These are phyloP conservation scores for Penicillium manginii DNA, from an alignment of 495 filamentous ascomycete genomes.

Conservation along the genomic window DNA sequence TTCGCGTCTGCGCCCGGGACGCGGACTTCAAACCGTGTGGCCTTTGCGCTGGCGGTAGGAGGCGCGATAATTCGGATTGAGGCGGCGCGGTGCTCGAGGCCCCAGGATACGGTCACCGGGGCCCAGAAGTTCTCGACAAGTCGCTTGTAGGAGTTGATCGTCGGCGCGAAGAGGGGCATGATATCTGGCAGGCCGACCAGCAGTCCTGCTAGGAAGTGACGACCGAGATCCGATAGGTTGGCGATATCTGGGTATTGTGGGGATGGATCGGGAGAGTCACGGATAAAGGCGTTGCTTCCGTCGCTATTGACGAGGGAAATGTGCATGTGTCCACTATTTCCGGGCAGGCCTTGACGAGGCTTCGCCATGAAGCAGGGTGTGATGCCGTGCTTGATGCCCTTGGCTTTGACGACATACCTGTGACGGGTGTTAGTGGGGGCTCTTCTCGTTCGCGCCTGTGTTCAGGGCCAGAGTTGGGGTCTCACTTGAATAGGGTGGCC, in stretches of 20 bases:
- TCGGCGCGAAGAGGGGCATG: slow-evolving; percentile 94
- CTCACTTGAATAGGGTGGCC: slow-evolving; percentile 88
- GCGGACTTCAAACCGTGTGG: slow-evolving; percentile 89
- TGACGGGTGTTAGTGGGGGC: not conserved
- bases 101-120: slow-evolving; percentile 96
- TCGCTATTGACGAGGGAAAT: slow-evolving; percentile 71
- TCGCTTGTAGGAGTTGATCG: slow-evolving; percentile 95
- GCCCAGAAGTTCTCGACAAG: slow-evolving; percentile 99
- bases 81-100: slow-evolving; percentile 90
- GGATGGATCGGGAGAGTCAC: slow-evolving; percentile 68
- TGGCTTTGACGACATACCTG: slow-evolving; percentile 81
- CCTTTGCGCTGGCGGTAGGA: slow-evolving; percentile 77
- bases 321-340: slow-evolving; percentile 95
- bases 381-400: slow-evolving; percentile 84
- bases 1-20: slow-evolving; percentile 92
- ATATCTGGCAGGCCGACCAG: slow-evolving; percentile 88
- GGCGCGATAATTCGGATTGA: slow-evolving; percentile 88
- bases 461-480: too few species aligned
- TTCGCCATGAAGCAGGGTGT: slow-evolving; percentile 99
- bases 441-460: not conserved
- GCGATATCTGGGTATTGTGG: slow-evolving; percentile 74
- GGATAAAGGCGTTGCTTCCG: slow-evolving; percentile 77
- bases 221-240: slow-evolving; percentile 81
- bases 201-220: slow-evolving; percentile 92
- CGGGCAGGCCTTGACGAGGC: slow-evolving; percentile 83